Base-by-base conservation (phyloP, 2,329 filamentous ascomycete genomes). In the Tolypocladium tundrense region DNA sequence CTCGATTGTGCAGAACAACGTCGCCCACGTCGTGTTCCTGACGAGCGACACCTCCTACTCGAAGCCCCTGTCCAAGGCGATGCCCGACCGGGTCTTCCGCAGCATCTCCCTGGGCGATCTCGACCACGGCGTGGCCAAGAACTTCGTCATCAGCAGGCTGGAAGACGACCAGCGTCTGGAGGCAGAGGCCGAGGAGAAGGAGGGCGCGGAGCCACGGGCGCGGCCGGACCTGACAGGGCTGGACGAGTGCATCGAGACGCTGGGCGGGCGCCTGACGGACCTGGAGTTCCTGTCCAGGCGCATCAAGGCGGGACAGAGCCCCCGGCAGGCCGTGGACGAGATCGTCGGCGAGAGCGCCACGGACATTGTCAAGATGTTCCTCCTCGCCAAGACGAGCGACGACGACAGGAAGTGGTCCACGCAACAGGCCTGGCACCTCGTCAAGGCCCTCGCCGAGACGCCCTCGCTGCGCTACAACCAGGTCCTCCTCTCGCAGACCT, bases 251-350 rank as follows among this genome's bases (percentile, higher is more conserved):
- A 95, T 97, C 62, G 82, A 86, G 35, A 82, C 86, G 0, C 81
- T 99, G 1, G 94, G 94, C 27, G 94, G 94, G 2, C 89, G 94
- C 4, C 80, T 99, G n/a, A 96, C 91, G 0, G 94, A 99, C 68
- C 85, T 99, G 24, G 93, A 97, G 69, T 95, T 94, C 68, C 84
- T 99, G 50, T 88, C 92, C n/a, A 85, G 93, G 41, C 83, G 94
- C 21, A 88, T 99, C 65, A 90, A 91, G 73, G 85, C 88, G 1
- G 93, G 94, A 19, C 91, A 97, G 70, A 88, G 82, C 2, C 94
- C 94, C 0, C 82, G 80, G 62, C 81, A 88, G 64, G 94, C 94
- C 3, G 87, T 97, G 2, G 79, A 85, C 27, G 91, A 96, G 62
- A 97, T 99, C 61, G 88, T 96, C 57, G 86, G 90, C 57, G 91